Conservation (phyloP, 768 basidiomycete species). For the Suillus hirtellus region DNA sequence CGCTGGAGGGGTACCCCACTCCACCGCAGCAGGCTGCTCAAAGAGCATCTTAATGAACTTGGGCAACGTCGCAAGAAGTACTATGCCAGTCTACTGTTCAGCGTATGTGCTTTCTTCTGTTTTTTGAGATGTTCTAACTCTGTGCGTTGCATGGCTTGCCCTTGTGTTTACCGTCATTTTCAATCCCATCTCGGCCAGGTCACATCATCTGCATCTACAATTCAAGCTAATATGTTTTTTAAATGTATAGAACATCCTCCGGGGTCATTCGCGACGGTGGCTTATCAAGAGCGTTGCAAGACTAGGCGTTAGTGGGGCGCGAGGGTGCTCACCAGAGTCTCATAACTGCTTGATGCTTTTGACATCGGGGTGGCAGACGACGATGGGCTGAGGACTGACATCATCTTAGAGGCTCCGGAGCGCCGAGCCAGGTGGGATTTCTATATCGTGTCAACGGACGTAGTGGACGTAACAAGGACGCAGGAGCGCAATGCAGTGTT, state of each 20-base stretch:
- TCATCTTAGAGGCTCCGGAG: too few relatives aligned
- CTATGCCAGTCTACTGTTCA: slow-evolving; percentile 43
- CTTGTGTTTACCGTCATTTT: slow-evolving; percentile 59
- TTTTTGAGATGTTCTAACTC: not conserved
- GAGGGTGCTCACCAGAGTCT: too few relatives aligned
- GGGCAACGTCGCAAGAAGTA: slow-evolving; percentile 63
- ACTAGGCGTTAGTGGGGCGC: slow-evolving; percentile 64
- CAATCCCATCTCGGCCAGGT: slow-evolving; percentile 68
- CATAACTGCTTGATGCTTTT: too few relatives aligned
- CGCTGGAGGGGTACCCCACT: too few relatives aligned
- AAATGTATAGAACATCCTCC: slow-evolving; percentile 45
- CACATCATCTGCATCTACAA: not conserved
- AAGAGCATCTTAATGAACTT: slow-evolving; percentile 74
- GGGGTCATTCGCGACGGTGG: slow-evolving; percentile 65
- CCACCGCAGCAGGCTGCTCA: slow-evolving; percentile 45
- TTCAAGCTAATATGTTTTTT: not conserved
- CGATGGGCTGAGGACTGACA: too few relatives aligned
- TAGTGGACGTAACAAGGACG: too few relatives aligned
- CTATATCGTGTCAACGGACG: too few relatives aligned
- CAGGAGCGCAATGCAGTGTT: too few relatives aligned
- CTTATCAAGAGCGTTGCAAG: slow-evolving; percentile 61
- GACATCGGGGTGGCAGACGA: too few relatives aligned
- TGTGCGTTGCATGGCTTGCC: slow-evolving; percentile 43
- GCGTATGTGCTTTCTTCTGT: not conserved
- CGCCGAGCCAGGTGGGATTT: too few relatives aligned